phyloP scores from a whole-genome alignment of 2,329 filamentous ascomycete genomes.

The Sporothrix humicola region DNA sequence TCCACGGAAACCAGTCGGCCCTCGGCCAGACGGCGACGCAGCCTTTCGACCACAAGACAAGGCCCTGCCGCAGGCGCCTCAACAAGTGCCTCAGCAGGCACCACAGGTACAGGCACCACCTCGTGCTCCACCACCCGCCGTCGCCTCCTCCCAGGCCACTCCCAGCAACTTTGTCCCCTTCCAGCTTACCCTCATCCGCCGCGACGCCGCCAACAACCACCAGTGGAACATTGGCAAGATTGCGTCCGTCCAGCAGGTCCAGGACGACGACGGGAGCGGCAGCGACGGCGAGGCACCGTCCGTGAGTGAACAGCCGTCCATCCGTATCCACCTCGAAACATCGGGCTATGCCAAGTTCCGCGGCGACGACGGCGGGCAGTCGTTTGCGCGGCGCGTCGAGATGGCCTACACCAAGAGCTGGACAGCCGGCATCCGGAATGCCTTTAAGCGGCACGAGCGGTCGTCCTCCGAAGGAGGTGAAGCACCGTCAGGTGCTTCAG shows the following conservation, averaged over 20 bases:
- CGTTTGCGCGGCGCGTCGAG: conserved; percentile 60
- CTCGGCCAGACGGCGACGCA: background rate
- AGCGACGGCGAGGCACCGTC: background rate
- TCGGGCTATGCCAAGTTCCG: conserved; percentile 65
- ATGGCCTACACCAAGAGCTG: conserved; percentile 63
- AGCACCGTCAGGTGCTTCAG: too few relatives aligned
- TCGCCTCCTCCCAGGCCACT: conserved; percentile 40
- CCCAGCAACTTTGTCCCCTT: conserved; percentile 51
- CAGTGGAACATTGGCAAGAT: conserved; percentile 80
- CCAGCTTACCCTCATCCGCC: conserved; percentile 70
- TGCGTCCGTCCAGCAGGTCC: conserved; percentile 55
- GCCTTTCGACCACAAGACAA: conserved; percentile 7
- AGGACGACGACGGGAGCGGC: conserved; percentile 36
- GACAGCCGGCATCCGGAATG: conserved; percentile 54
- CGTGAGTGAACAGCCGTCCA: conserved; percentile 47
- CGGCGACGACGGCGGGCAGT: conserved; percentile 35
- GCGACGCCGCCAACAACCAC: conserved; percentile 69
- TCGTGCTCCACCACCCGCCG: too few relatives aligned
- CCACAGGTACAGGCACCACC: too few relatives aligned
- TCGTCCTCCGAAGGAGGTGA: conserved; percentile 1
- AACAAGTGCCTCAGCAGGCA: background rate
- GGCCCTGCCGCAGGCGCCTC: background rate
- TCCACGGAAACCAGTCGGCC: conserved; percentile 32
- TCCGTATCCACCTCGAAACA: conserved; percentile 60
- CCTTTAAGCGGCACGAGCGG: conserved; percentile 45